A percentile compares a stretch with the other conserved stretches of the same genome.
Evolutionary conservation across 1,284 basidiomycete species (phyloP).

Genomic region (Austropuccinia psidii): DNA sequence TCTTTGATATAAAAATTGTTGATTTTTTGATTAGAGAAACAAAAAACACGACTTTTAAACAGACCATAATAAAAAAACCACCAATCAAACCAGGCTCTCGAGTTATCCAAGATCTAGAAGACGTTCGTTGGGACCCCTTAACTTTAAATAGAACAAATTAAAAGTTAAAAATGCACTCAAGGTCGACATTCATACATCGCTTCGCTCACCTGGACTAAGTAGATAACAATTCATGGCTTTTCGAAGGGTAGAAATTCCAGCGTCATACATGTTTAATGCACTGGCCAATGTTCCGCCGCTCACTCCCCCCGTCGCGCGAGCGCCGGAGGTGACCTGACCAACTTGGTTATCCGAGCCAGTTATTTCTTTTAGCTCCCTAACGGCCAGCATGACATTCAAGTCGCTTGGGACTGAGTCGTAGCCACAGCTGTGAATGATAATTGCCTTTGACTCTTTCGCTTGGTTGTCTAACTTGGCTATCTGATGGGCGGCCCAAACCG

Average conservation of each 20-base stretch:
- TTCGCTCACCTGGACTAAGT: conserved; percentile 12
- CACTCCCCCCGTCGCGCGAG: conserved; percentile 38
- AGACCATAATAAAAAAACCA: conserved; percentile 29
- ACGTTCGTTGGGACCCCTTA: conserved; percentile 5
- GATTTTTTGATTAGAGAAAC: background rate
- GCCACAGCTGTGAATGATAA: conserved; percentile 41
- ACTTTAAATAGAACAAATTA: background rate
- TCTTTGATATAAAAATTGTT: background rate
- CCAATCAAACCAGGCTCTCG: conserved; percentile 8
- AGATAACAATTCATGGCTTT: conserved; percentile 26
- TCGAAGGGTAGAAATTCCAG: conserved; percentile 13
- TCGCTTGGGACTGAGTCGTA: conserved; percentile 44
- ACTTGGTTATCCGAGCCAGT: conserved; percentile 35
- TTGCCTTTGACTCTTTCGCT: conserved; percentile 35
- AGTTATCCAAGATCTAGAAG: conserved; percentile 15
- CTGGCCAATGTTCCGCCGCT: conserved; percentile 42
- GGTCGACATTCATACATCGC: too few relatives aligned
- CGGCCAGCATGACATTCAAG: conserved; percentile 38
- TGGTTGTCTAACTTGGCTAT: conserved; percentile 12
- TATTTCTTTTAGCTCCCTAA: conserved; percentile 40
- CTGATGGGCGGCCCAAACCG: conserved; percentile 12
- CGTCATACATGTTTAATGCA: conserved; percentile 38
- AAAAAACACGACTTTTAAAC: background rate
- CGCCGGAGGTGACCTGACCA: conserved; percentile 39
- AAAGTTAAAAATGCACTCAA: too few relatives aligned